Evolutionary conservation across 352 stramenopile species (phyloP).

Genomic region (Globisporangium carolinianum): DNA sequence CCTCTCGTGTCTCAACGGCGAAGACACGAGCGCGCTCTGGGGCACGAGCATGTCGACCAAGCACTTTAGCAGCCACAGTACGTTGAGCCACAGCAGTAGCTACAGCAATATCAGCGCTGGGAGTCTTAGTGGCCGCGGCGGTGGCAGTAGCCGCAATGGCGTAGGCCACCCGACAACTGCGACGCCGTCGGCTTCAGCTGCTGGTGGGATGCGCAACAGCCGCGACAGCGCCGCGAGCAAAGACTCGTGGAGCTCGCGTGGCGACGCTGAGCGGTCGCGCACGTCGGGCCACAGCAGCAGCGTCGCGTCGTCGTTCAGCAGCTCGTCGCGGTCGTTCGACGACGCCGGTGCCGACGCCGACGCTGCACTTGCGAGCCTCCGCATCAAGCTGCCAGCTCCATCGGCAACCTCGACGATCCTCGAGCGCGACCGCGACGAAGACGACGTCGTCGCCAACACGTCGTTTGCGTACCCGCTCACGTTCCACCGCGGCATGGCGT

Average conservation of each 20-base stretch:
- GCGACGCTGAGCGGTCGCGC: slow-evolving; percentile 10
- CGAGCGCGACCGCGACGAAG: slow-evolving; percentile 31
- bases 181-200: no score
- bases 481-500: slow-evolving; percentile 68
- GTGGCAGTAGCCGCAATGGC: no score
- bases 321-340: slow-evolving; percentile 12
- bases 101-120: slow-evolving; percentile 15
- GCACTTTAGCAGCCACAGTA: slow-evolving; percentile 10
- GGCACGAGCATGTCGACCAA: slow-evolving; percentile 31
- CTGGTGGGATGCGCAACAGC: background rate
- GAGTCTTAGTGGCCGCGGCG: background rate
- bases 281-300: slow-evolving; percentile 16
- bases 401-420: slow-evolving; percentile 1
- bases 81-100: background rate
- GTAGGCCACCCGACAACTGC: no score
- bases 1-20: slow-evolving; percentile 64
- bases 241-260: slow-evolving; percentile 19
- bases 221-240: slow-evolving; percentile 5
- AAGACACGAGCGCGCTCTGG: slow-evolving; percentile 33
- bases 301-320: slow-evolving; percentile 19
- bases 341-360: slow-evolving; percentile 9
- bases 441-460: slow-evolving; percentile 51
- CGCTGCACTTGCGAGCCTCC: slow-evolving; percentile 13
- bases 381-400: slow-evolving; percentile 1
- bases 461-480: slow-evolving; percentile 57